Evolutionary conservation across 2,329 filamentous ascomycete genomes (phyloP), one percentile per base, ranked within the genome.

Genomic region (Alternaria gaisen): DNA sequence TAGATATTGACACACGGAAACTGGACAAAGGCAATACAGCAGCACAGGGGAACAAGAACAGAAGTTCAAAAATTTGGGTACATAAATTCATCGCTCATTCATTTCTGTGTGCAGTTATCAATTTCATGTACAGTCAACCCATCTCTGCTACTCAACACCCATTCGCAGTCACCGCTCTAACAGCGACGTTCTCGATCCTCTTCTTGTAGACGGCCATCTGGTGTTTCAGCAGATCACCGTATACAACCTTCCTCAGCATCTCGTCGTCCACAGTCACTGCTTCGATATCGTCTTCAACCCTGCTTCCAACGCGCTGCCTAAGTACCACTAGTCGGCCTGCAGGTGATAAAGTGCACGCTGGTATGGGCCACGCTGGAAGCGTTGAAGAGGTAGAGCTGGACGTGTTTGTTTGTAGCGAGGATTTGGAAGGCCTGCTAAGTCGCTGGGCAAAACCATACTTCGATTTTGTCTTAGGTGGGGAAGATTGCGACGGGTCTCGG

Each of bases 211-310:
- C 73, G 60, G 83, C 87, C 93, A 97, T 96, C 68, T 88, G 83
- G 80, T 96, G 93, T 74, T 88, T 90, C 43, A 92, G 82, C 0
- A 91, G 91, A 74, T 97, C 92, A 0, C 93, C 93, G 85, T 93
- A 97, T 4, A 97, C 83, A 0, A 93, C 85, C 2, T 83, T 84
- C 24, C 90, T 82, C 52, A 97, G 77, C 72, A 91, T 83, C 43
- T 89, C 86, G 65, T 95, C 91, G 0, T 82, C 86, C 9, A 90
- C 85, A 10, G 88, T 84, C 63, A 89, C 89, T 2, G 91, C 91
- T 47, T 91, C 85, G 0, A 93, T 86, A 5, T 88, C 86, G 50
- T 73, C 72, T 26, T 73, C 59, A 80, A 78, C 60, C 3, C 42
- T 56, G 82, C 86, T 64, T 1, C 68, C 74, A 0, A 58, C 50